These are phyloP conservation scores for Aspergillus carbonarius DNA, from an alignment of 2,329 filamentous ascomycete genomes.

Conservation along the genomic window DNA sequence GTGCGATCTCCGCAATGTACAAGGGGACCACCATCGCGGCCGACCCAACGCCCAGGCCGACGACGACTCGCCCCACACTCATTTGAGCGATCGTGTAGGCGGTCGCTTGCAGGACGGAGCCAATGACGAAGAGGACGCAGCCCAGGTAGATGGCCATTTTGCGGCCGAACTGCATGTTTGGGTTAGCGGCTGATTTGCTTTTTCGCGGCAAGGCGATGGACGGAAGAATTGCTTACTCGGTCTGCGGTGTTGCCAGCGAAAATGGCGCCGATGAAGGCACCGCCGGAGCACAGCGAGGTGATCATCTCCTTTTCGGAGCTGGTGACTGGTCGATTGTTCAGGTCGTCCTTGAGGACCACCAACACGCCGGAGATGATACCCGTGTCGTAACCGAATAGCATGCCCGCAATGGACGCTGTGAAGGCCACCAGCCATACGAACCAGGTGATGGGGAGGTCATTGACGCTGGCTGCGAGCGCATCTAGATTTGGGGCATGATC, in stretches of 20 bases:
- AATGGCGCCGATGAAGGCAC: constrained; percentile 48
- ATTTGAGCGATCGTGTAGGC: constrained; percentile 45
- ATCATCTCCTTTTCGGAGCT: constrained; percentile 52
- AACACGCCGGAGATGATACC: constrained; percentile 49
- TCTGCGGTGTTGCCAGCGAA: constrained; percentile 40
- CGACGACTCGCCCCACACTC: constrained; percentile 47
- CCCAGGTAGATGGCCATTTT: constrained; percentile 44
- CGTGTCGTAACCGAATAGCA: constrained; percentile 48
- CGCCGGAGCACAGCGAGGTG: constrained; percentile 53
- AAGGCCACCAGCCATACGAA: constrained; percentile 41
- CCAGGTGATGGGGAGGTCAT: constrained; percentile 39
- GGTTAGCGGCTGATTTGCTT: constrained; percentile 25
- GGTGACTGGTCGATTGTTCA: constrained; percentile 40
- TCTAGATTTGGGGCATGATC: constrained; percentile 8
- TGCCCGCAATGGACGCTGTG: constrained; percentile 35
- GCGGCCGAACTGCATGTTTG: constrained; percentile 33
- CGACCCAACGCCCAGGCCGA: constrained; percentile 52
- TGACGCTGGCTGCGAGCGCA: constrained; percentile 22
- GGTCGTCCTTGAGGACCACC: constrained; percentile 33
- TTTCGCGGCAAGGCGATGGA: not conserved
- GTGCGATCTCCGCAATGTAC: constrained; percentile 54
- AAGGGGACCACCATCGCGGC: constrained; percentile 49
- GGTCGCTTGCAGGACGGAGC: constrained; percentile 38
- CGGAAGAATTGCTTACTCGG: constrained; percentile 26
- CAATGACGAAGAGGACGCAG: constrained; percentile 42